These are phyloP conservation scores for Monosporascus sp. DNA, from an alignment of 2,329 filamentous ascomycete genomes.

Conservation along the genomic window DNA sequence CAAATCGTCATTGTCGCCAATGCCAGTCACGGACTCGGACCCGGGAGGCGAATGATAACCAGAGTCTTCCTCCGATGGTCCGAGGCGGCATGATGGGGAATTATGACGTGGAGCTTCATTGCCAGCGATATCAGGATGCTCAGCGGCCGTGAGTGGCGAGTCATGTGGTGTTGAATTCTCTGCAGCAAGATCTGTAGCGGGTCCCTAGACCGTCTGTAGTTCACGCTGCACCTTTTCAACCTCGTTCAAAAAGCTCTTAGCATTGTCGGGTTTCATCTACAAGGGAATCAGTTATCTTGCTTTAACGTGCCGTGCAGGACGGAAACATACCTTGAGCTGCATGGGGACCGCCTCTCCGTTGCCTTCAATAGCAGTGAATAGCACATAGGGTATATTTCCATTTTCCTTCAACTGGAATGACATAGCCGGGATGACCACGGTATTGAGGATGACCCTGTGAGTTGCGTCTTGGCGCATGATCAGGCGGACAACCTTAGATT, in stretches of 20 bases:
- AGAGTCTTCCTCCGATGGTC: background rate
- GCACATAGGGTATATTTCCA: constrained; percentile 64
- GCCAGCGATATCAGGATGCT: background rate
- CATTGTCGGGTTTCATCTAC: constrained; percentile 50
- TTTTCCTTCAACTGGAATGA: constrained; percentile 72
- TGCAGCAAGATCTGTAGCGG: constrained; percentile 9
- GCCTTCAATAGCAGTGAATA: constrained; percentile 60
- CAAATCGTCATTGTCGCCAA: background rate
- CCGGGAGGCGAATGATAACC: background rate
- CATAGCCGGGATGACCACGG: constrained; percentile 71
- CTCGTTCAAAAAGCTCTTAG: constrained; percentile 47
- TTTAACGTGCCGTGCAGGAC: background rate
- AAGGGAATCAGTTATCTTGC: constrained; percentile 5
- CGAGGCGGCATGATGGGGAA: background rate
- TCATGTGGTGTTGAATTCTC: background rate
- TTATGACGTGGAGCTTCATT: background rate
- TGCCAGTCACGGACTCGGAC: background rate
- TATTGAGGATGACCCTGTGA: constrained; percentile 81
- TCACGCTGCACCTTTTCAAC: constrained; percentile 46
- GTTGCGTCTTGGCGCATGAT: constrained; percentile 91
- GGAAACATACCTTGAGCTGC: constrained; percentile 51
- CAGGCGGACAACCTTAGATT: constrained; percentile 60
- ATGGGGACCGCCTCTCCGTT: constrained; percentile 51
- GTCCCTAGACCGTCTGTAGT: constrained; percentile 33
- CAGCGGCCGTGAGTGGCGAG: background rate